These are phyloP conservation scores for Bocquillonia castaneifolia DNA, from an alignment of 441 rosid species.

Conservation along the genomic window DNA sequence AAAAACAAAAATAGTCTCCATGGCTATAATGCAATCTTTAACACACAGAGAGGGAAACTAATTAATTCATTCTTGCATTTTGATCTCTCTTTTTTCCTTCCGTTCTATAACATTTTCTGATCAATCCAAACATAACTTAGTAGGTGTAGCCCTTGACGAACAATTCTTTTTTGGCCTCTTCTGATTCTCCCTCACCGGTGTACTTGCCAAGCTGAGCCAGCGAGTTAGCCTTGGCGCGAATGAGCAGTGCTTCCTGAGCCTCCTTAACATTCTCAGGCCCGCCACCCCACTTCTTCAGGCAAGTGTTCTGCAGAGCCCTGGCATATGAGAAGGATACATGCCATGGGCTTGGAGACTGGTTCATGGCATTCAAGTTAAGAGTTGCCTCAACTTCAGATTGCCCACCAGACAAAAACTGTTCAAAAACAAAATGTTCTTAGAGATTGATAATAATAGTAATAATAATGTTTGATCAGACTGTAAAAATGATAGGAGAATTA, in stretches of 20 bases:
- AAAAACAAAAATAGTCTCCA: constrained; percentile 49
- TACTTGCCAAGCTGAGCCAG: constrained; percentile 90
- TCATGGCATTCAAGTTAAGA: constrained; percentile 88
- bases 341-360: constrained; percentile 84
- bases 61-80: constrained; percentile 6
- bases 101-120: constrained; percentile 4
- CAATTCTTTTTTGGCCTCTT: constrained; percentile 89
- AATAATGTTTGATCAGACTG: background rate
- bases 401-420: constrained; percentile 90
- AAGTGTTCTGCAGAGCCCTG: constrained; percentile 88
- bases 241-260: constrained; percentile 64
- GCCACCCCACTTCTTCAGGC: constrained; percentile 94
- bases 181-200: constrained; percentile 87
- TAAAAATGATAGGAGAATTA: background rate
- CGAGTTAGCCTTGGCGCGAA: constrained; percentile 81
- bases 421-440: background rate
- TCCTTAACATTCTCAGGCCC: constrained; percentile 73
- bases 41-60: constrained; percentile 17
- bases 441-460: background rate
- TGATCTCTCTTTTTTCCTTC: constrained; percentile 10
- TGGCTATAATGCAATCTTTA: constrained; percentile 23
- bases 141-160: constrained; percentile 80
- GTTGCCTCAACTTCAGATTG: constrained; percentile 95
- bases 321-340: constrained; percentile 93
- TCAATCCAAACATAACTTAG: constrained; percentile 26